phyloP scores from a whole-genome alignment of 495 filamentous ascomycete genomes.

The Xylaria palmicola region DNA sequence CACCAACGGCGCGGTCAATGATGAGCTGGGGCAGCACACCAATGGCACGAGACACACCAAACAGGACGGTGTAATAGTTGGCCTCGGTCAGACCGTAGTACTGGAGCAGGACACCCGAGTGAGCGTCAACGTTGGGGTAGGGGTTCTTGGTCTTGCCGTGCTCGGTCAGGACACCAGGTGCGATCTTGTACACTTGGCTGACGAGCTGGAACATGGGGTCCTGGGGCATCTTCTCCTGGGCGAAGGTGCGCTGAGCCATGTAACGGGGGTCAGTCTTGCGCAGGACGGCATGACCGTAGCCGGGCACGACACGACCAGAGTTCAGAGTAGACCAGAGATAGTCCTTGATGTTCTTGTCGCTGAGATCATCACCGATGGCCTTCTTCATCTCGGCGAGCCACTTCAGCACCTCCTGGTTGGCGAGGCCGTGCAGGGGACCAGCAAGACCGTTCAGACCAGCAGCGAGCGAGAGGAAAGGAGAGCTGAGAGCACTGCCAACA shows the following conservation, averaged over 20 bases:
- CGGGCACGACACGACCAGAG: constrained; percentile 89
- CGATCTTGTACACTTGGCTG: constrained; percentile 99
- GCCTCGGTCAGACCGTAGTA: constrained; percentile 98
- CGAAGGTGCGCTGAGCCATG: constrained; percentile 94
- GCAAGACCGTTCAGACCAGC: constrained; percentile 97
- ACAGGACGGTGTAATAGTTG: constrained; percentile 99
- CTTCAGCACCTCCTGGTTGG: constrained; percentile 98
- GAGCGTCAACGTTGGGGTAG: constrained; percentile 51
- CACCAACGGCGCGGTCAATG: constrained; percentile 96
- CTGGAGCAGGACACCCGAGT: constrained; percentile 98
- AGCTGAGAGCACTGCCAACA: constrained; percentile 95
- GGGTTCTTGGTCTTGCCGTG: constrained; percentile 99
- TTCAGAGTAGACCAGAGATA: constrained; percentile 99
- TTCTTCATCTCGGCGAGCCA: constrained; percentile 99
- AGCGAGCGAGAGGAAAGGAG: constrained; percentile 91
- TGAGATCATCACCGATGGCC: constrained; percentile 86
- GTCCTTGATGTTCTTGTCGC: constrained; percentile 91
- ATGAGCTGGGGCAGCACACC: constrained; percentile 98
- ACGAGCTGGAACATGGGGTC: constrained; percentile 99
- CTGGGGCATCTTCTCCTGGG: constrained; percentile 81
- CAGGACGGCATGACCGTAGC: constrained; percentile 97
- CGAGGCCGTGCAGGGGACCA: constrained; percentile 96
- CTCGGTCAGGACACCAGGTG: constrained; percentile 94
- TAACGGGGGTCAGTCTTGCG: constrained; percentile 99
- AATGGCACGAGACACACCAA: constrained; percentile 95